Percentiles rank a stretch among this genome's conserved stretches.
phyloP scores from a whole-genome alignment of 2,329 filamentous ascomycete genomes.

The Colletotrichum tropicale region DNA sequence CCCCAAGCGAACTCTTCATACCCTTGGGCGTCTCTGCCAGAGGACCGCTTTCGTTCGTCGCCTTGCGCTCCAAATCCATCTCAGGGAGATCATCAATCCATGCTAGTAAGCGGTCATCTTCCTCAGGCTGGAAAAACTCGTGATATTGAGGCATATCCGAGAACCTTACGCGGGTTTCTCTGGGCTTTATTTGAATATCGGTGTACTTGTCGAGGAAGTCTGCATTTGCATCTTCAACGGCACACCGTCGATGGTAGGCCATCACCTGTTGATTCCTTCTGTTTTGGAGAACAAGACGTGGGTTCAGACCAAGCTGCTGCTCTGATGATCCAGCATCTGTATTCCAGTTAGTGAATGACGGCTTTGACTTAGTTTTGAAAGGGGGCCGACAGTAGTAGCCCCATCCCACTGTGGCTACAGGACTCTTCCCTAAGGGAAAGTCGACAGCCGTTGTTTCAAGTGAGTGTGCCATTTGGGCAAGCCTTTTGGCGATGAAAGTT shows the following conservation, averaged over 20 bases:
- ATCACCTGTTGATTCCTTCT: not conserved
- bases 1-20: not conserved
- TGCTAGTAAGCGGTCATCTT: not conserved
- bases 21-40: not conserved
- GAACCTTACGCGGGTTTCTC: not conserved
- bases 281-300: not conserved
- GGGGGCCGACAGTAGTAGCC: not conserved
- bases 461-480: not conserved
- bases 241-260: not conserved
- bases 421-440: not conserved
- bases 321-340: not conserved
- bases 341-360: not conserved
- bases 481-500: not conserved
- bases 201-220: not conserved
- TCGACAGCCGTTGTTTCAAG: not conserved
- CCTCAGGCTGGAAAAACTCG: not conserved
- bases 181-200: not conserved
- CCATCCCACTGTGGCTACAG: not conserved
- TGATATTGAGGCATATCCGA: not conserved
- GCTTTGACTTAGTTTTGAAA: not conserved
- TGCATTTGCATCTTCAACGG: not conserved
- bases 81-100: not conserved
- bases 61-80: not conserved
- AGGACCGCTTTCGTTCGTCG: not conserved
- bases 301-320: not conserved